Percentiles rank a stretch among this genome's conserved stretches.
phyloP scores from a whole-genome alignment of 331 rosid genomes.

The Telfairia occidentalis region DNA sequence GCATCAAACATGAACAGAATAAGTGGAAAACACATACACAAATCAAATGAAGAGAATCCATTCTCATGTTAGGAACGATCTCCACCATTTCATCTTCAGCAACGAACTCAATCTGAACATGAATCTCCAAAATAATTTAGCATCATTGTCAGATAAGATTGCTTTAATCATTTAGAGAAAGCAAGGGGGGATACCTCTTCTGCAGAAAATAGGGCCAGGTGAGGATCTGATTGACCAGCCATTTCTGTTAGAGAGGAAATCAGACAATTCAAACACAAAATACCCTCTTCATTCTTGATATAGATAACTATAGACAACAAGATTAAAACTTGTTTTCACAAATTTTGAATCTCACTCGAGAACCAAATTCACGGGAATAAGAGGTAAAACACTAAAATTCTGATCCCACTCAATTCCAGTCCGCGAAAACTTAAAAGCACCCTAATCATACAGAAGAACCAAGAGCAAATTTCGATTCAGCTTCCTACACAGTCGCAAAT shows the following conservation, averaged over 20 bases:
- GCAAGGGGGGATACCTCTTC: slow-evolving; percentile 43
- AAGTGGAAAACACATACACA: slow-evolving; percentile 33
- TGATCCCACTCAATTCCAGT: neutral
- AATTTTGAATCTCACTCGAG: neutral
- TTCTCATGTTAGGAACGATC: slow-evolving; percentile 79
- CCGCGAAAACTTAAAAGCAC: neutral
- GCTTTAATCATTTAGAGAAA: neutral
- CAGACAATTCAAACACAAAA: neutral
- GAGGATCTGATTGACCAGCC: slow-evolving; percentile 73
- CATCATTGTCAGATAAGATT: neutral
- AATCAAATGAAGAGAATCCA: slow-evolving; percentile 66
- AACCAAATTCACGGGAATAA: neutral
- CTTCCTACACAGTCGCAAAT: neutral
- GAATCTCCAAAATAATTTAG: neutral
- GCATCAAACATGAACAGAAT: neutral
- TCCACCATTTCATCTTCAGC: slow-evolving; percentile 79
- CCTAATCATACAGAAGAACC: neutral
- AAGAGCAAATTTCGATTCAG: neutral
- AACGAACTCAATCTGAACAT: slow-evolving; percentile 63
- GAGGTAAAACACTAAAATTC: neutral
- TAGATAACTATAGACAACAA: neutral
- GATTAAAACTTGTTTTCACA: neutral
- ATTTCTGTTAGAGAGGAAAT: slow-evolving; percentile 15
- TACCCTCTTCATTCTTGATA: neutral
- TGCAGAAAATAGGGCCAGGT: slow-evolving; percentile 49